Evolutionary conservation across 306 rosid species (phyloP), one percentile per base, ranked within the genome.

Genomic region (Quercus parvula): DNA sequence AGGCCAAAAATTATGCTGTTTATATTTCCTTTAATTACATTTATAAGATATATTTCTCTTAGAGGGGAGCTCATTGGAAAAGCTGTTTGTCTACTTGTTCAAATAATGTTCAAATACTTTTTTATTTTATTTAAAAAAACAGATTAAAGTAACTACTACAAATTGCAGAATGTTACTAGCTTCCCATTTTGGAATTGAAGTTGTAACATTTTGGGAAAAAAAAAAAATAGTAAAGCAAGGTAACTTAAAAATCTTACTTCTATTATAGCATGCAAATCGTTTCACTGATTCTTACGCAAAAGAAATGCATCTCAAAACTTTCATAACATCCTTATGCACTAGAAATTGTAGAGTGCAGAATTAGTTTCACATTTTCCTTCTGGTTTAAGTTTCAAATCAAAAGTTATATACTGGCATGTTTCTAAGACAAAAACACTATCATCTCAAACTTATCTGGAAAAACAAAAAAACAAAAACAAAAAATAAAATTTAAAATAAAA

Each of bases 11-110:
- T 51, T 63, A 56, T 74, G 24, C 15, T 46, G 22, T 41, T 30
- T 49, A 59, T 51, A 79, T 6, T 70, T 57, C 44, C 59, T 72
- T 57, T 54, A 54, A 49, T 31, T 64, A 72, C 51, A 25, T 80
- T 31, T 35, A 62, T 62, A 28, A 30, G 57, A 24, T n/a, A 41
- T 31, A 66, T 76, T 72, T 80, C 55, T 31, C 70, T 61, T 61
- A 57, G 35, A 70, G 55, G 24, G 25, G 72, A 33, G 72, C n/a
- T 33, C 49, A 67, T 18, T 9, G 6, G 24, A 33, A n/a, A n/a
- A 67, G 72, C 72, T 18, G 35, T 7, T 67, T 30, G n/a, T 67
- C 17, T 33, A 9, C 52, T 67, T n/a, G 19, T 67, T 67, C 24
- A 67, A 67, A 33, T 8, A 67, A 67, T 18, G 4, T 67, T n/a